Percentiles rank a stretch among this genome's conserved stretches.
Conservation (phyloP, 768 basidiomycete species). For the Amanita molliuscula region DNA sequence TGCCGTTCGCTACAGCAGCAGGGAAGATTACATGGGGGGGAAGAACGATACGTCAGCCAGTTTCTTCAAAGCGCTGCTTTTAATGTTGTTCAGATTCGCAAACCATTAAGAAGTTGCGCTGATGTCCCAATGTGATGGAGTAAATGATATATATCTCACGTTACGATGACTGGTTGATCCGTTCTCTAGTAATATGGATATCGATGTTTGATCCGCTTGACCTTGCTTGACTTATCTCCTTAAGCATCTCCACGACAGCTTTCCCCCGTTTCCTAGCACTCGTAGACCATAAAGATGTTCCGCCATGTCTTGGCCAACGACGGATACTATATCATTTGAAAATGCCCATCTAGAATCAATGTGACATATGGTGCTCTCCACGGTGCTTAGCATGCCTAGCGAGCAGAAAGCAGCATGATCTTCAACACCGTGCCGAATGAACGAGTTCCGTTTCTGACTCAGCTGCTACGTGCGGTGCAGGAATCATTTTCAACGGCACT, state of each 20-base stretch:
- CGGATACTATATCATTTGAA: constrained; percentile 41
- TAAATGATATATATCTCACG: constrained; percentile 34
- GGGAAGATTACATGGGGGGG: constrained; percentile 82
- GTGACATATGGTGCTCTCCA: constrained; percentile 58
- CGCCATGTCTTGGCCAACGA: constrained; percentile 41
- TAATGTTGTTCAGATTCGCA: constrained; percentile 81
- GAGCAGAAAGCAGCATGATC: constrained; percentile 75
- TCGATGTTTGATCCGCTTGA: constrained; percentile 69
- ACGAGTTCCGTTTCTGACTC: constrained; percentile 93
- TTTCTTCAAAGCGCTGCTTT: constrained; percentile 59
- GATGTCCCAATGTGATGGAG: not conserved
- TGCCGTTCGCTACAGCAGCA: constrained; percentile 75
- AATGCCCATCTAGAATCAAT: constrained; percentile 74
- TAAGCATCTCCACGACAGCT: constrained; percentile 57
- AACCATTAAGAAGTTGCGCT: constrained; percentile 97
- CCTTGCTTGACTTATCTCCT: constrained; percentile 41
- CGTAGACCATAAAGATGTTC: constrained; percentile 49
- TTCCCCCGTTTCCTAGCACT: constrained; percentile 66
- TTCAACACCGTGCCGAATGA: constrained; percentile 90
- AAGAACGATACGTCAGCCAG: constrained; percentile 65
- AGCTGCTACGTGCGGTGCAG: constrained; percentile 69
- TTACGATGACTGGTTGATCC: constrained; percentile 82
- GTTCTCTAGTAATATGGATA: constrained; percentile 99
- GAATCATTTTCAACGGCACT: constrained; percentile 40
- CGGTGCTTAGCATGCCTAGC: constrained; percentile 35